Evolutionary conservation across 1,284 basidiomycete genomes (phyloP).

Genomic region (Ceratobasidium sp.): DNA sequence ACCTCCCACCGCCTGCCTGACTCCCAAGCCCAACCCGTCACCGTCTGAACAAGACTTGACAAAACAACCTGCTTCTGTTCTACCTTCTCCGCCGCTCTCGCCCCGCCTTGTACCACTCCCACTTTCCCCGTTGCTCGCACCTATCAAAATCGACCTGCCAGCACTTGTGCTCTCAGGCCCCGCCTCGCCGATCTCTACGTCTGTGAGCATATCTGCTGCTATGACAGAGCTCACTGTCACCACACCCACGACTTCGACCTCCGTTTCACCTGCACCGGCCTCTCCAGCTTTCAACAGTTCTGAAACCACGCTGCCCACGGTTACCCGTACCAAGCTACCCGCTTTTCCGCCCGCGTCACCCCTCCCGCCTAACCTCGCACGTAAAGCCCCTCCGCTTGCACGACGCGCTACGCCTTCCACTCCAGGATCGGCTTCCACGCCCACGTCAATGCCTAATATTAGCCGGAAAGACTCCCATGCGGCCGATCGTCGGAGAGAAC

Average conservation of each 20-base stretch:
- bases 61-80: not conserved
- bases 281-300: constrained; percentile 7
- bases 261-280: constrained; percentile 15
- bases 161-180: constrained; percentile 33
- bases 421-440: not conserved
- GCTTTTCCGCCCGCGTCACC: constrained; percentile 44
- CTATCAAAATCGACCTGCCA: constrained; percentile 10
- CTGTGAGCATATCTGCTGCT: constrained; percentile 13
- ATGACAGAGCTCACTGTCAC: constrained; percentile 2
- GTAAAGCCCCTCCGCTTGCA: constrained; percentile 25
- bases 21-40: constrained; percentile 9
- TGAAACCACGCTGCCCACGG: constrained; percentile 2
- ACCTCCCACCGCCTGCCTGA: not conserved
- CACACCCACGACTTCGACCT: constrained; percentile 31
- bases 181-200: constrained; percentile 19
- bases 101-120: constrained; percentile 27
- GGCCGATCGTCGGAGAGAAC: constrained; percentile 22
- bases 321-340: constrained; percentile 17
- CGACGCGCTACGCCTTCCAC: constrained; percentile 21
- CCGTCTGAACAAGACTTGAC: not conserved
- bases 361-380: constrained; percentile 33
- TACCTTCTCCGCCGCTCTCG: not conserved
- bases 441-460: constrained; percentile 6
- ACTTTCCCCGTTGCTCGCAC: constrained; percentile 10
- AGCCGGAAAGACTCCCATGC: constrained; percentile 18